Evolutionary conservation across 768 basidiomycete genomes (phyloP), one percentile per base, ranked within the genome.

Genomic region (Russula sp.): DNA sequence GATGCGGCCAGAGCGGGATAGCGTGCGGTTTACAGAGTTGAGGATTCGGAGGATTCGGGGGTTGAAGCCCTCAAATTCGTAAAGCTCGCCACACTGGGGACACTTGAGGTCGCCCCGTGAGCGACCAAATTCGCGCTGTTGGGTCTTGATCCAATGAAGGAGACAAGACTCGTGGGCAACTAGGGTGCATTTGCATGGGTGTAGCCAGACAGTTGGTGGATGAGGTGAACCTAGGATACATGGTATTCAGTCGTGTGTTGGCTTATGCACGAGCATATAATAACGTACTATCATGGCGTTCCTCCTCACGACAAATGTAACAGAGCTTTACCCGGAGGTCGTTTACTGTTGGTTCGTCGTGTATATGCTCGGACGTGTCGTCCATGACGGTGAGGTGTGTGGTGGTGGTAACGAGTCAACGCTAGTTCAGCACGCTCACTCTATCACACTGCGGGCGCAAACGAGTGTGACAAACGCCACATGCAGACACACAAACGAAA

Each of bases 121-220:
- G 10, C 85, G 82, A 11, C 78, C 74, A 8, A 79, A 62, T 53
- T 78, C 84, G 26, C 80, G 77, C 68, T 92, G 87, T 3, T 89
- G 83, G 20, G 87, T 80, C 64, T 85, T 82, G 44, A 92, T 89
- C 90, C 90, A 92, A 67, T 85, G 83, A 36, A 91, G 79, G 18
- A 92, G 82, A 75, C 90, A 92, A 0, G 83, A 76, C 72, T 92
- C 88, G 73, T 92, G 90, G 3, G 90, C 90, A 46, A 92, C 77
- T 44, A 92, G 81, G 0, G 90, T 90, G 71, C 90, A 92, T 53
- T 76, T 84, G 73, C 90, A 92, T 3, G 90, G 90, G 69, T 92
- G 90, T 0, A 84, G 85, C 89, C 90, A 92, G 59, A 76, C 73
- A 40, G 80, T 77, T 14, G 83, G 81, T 7, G 83, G 82, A 13